phyloP scores from a whole-genome alignment of 192 early-diverging fungal species.

The Piromyces finnis region DNA sequence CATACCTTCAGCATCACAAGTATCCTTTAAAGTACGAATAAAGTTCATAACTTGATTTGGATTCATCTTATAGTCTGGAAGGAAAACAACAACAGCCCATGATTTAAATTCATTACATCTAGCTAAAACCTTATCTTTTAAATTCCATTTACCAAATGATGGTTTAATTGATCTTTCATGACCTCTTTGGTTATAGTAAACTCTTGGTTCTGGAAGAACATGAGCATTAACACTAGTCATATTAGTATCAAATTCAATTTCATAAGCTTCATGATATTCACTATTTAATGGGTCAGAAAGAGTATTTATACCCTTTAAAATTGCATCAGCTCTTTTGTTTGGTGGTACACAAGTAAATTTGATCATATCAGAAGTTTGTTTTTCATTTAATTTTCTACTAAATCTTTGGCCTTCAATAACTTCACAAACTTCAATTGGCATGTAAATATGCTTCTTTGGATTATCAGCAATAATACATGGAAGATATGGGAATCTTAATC shows the following conservation, averaged over 20 bases:
- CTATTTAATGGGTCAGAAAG: neutral
- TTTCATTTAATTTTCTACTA: slow-evolving; percentile 8
- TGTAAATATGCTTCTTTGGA: slow-evolving; percentile 3
- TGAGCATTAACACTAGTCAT: neutral
- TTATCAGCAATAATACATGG: slow-evolving; percentile 8
- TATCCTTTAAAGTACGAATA: neutral
- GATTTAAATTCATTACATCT: neutral
- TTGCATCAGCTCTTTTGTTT: neutral
- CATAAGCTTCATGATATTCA: neutral
- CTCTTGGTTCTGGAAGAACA: neutral
- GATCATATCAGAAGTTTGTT: slow-evolving; percentile 21
- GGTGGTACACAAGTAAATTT: slow-evolving; percentile 12
- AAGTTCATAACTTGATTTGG: neutral
- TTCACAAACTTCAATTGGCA: slow-evolving; percentile 15
- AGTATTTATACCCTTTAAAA: neutral
- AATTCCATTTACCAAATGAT: neutral
- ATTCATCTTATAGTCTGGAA: neutral
- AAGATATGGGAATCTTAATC: slow-evolving; percentile 6
- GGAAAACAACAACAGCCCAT: neutral
- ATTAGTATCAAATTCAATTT: neutral
- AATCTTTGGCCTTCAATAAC: slow-evolving; percentile 14
- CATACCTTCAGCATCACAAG: neutral
- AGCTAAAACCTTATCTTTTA: neutral
- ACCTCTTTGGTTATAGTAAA: neutral
- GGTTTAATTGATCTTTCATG: neutral